These are phyloP conservation scores for Vigna reflexopilosa DNA, from an alignment of 306 rosid genomes.

Conservation along the genomic window DNA sequence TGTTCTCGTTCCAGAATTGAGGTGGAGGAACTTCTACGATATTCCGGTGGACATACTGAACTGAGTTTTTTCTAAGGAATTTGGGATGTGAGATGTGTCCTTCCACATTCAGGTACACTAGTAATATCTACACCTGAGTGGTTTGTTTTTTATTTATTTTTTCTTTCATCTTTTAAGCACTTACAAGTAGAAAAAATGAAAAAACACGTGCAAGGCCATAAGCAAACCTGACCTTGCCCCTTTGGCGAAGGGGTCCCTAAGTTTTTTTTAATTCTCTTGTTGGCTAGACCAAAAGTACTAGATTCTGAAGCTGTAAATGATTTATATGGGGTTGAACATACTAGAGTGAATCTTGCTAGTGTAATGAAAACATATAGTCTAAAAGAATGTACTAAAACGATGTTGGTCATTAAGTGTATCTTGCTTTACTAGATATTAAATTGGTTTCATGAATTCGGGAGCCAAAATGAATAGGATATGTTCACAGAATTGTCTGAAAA, in stretches of 20 bases:
- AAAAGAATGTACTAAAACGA: too few species aligned
- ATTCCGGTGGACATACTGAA: constrained; percentile 93
- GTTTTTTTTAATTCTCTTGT: constrained; percentile 16
- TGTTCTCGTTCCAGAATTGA: constrained; percentile 85
- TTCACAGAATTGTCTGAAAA: too few species aligned
- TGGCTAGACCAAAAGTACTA: constrained; percentile 48
- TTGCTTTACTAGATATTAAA: too few species aligned
- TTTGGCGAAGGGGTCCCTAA: constrained; percentile 21
- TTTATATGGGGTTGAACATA: too few species aligned
- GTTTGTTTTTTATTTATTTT: constrained; percentile 16
- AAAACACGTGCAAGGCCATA: constrained; percentile 34
- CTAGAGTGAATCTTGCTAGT: too few species aligned
- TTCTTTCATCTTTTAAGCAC: constrained; percentile 6
- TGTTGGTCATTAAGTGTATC: too few species aligned
- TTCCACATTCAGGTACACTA: constrained; percentile 55
- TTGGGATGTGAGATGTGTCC: constrained; percentile 49
- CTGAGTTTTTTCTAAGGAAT: constrained; percentile 82
- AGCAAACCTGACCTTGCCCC: constrained; percentile 13
- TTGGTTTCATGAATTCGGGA: too few species aligned
- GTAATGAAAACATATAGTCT: too few species aligned
- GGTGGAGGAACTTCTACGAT: constrained; percentile 91
- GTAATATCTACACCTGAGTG: constrained; percentile 31
- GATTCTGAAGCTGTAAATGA: too few species aligned
- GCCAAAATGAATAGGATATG: too few species aligned
- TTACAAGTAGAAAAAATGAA: constrained; percentile 35